Base-by-base conservation (phyloP, 129 eudicot genomes). In the Arctium lappa region DNA sequence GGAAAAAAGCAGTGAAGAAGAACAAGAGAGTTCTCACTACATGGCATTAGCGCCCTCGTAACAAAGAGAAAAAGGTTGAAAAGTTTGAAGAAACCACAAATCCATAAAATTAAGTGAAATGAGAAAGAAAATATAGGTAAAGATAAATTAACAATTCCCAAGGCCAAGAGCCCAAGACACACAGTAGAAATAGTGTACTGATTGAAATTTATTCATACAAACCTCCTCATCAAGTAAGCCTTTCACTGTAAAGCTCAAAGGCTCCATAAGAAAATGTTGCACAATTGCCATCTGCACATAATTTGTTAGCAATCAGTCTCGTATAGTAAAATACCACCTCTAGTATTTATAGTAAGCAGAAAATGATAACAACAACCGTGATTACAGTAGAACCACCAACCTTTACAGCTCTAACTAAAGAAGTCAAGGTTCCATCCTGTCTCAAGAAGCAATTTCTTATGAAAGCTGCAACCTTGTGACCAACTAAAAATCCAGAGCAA, bases 361-460 rank as follows among this genome's bases (percentile, higher is more conserved):
- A 81, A 50, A 30, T 9, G 38, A 56, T 39, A 63, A 44, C 22
- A 29, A 15, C 36, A 37, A 30, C 5, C 9, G 48, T 44, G 12
- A 53, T 4, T 53, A 53, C 65, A 53, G 65, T 53, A 53, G 38
- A 72, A 31, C 53, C 60, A 75, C 85, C 53, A 69, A 95, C 99
- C 99, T 89, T 93, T 83, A 95, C 75, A 60, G 95, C 97, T 89
- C 94, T 89, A 37, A 90, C 32, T 15, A 93, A 89, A 39, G 91
- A 93, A 70, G 92, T 90, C 75, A 95, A 80, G 65, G 98, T 93
- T 84, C 99, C 99, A 90, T 95, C 99, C 60, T 93, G 97, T 73
- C 85, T 90, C 81, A 95, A 72, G 88, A 95, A 95, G 86, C 94
- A 87, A 77, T 88, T 91, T 85, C 97, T 93, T 83, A 95, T 50